phyloP scores from a whole-genome alignment of 2,329 filamentous ascomycete genomes.

The Thermomyces lanuginosus region DNA sequence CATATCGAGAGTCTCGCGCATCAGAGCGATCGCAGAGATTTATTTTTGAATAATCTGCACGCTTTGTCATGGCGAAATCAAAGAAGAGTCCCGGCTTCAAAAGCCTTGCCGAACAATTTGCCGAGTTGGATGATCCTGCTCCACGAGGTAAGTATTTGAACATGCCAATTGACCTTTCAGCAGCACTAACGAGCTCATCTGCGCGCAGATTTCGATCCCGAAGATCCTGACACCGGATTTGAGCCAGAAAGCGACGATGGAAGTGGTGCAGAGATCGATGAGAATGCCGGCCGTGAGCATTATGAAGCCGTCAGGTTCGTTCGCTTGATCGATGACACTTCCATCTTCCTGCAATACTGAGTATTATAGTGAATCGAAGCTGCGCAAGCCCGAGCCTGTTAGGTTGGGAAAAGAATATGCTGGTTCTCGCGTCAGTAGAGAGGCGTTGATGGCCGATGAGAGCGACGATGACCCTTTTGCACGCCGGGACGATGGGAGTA shows the following conservation, averaged over 20 bases:
- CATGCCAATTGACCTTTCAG: not conserved
- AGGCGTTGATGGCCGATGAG: constrained; percentile 42
- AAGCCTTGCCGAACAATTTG: constrained; percentile 43
- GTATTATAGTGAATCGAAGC: constrained; percentile 53
- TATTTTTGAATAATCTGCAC: too few relatives aligned
- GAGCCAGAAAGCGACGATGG: constrained; percentile 41
- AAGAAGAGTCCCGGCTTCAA: constrained; percentile 3
- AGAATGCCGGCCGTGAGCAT: constrained; percentile 58
- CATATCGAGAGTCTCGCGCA: too few relatives aligned
- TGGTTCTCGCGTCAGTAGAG: constrained; percentile 57
- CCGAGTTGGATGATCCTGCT: constrained; percentile 45
- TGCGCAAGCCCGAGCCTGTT: constrained; percentile 55
- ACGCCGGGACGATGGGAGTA: constrained; percentile 15
- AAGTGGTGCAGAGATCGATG: constrained; percentile 30
- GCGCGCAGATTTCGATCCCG: constrained; percentile 64
- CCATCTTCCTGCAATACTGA: constrained; percentile 3
- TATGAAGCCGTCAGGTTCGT: constrained; percentile 59
- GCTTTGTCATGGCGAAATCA: too few relatives aligned
- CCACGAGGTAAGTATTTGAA: constrained; percentile 38
- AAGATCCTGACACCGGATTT: constrained; percentile 44
- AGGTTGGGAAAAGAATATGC: constrained; percentile 64
- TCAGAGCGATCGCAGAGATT: too few relatives aligned
- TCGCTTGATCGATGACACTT: not conserved
- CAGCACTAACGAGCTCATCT: constrained; percentile 5
- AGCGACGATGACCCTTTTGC: constrained; percentile 34